phyloP scores from a whole-genome alignment of 148 eudicot genomes.

The Vaccinium corymbosum region DNA sequence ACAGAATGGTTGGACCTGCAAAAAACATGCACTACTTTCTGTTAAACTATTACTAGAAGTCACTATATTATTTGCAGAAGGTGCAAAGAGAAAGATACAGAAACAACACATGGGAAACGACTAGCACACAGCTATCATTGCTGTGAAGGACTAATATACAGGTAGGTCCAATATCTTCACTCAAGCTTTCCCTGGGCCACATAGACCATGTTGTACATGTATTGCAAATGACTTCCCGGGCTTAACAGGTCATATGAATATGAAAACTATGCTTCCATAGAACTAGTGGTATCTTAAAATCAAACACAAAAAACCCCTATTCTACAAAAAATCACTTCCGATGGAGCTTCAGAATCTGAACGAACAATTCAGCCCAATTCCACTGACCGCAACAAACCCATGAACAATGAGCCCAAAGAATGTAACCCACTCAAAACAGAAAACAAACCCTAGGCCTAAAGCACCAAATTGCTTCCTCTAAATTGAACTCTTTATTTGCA shows the following conservation, averaged over 20 bases:
- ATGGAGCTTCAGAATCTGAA: not conserved
- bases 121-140: not conserved
- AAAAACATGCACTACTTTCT: constrained; percentile 19
- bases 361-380: not conserved
- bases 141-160: not conserved
- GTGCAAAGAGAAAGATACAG: not conserved
- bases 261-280: not conserved
- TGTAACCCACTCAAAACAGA: not conserved
- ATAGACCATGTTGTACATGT: not conserved
- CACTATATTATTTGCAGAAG: constrained; percentile 4
- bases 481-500: not conserved
- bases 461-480: not conserved
- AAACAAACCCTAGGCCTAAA: not conserved
- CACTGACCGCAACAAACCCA: not conserved
- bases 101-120: not conserved
- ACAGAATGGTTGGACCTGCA: constrained; percentile 96
- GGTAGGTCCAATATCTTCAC: not conserved
- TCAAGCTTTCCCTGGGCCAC: not conserved
- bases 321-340: not conserved
- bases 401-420: not conserved
- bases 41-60: not conserved
- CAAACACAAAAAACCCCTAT: not conserved
- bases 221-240: not conserved
- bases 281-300: not conserved
- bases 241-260: not conserved